These are phyloP conservation scores for Aegilops longissima DNA, from an alignment of 176 grass and related monocot genomes.

Conservation along the genomic window DNA sequence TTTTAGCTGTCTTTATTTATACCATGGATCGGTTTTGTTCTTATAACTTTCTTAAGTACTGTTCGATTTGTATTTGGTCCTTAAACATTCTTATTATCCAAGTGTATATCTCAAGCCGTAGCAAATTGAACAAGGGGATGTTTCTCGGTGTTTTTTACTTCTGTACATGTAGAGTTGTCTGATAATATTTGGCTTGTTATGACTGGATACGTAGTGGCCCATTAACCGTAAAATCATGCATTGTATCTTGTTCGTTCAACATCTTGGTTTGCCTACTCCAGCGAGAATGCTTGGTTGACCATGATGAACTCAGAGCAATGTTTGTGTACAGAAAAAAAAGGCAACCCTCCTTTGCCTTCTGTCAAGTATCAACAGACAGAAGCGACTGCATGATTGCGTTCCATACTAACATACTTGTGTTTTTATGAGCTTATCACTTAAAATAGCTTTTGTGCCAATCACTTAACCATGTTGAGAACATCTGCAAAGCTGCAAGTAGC, in stretches of 20 bases:
- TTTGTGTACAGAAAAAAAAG: not conserved
- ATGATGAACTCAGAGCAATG: not conserved
- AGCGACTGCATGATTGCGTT: not conserved
- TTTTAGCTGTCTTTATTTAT: conserved; percentile 30
- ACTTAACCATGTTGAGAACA: too few relatives aligned
- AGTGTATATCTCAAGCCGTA: not conserved
- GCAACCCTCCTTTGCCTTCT: not conserved
- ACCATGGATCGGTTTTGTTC: conserved; percentile 4
- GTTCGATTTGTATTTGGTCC: conserved; percentile 20
- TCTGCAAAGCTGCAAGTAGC: not conserved
- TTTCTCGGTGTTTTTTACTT: not conserved
- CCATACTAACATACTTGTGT: not conserved
- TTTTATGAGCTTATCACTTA: not conserved
- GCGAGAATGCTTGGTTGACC: not conserved
- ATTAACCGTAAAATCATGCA: not conserved
- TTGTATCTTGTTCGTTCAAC: not conserved
- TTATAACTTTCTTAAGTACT: conserved; percentile 2
- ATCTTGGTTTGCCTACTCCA: not conserved
- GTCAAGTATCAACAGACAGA: not conserved
- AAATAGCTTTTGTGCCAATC: not conserved
- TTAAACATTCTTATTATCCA: not conserved
- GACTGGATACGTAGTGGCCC: not conserved
- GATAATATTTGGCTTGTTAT: not conserved
- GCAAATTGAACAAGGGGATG: not conserved
- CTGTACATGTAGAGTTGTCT: not conserved